A percentile compares a stretch with the other conserved stretches of the same genome.
These are phyloP conservation scores for Saprolegnia parasitica DNA, from an alignment of 352 stramenopile species.

Conservation along the genomic window DNA sequence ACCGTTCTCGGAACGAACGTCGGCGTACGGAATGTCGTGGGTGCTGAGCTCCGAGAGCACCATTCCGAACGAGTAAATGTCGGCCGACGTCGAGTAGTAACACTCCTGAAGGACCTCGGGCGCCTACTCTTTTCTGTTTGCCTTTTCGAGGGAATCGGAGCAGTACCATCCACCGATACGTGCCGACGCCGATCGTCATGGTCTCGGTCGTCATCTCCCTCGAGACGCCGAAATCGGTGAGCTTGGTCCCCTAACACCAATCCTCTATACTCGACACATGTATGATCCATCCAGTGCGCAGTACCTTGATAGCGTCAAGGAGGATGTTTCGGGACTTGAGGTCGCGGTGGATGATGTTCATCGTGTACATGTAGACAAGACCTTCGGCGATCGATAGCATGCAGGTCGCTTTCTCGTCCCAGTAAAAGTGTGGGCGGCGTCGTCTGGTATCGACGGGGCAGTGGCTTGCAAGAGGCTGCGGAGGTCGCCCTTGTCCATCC, in stretches of 20 bases:
- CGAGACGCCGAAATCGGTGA: conserved; percentile 54
- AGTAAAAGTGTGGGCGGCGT: conserved; percentile 17
- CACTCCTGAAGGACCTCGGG: not conserved
- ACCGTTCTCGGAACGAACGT: no score
- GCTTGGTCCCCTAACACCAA: conserved; percentile 34
- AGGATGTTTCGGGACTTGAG: conserved; percentile 27
- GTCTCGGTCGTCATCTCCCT: conserved; percentile 14
- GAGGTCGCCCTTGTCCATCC: conserved; percentile 28
- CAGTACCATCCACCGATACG: conserved; percentile 27
- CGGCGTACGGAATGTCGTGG: no score
- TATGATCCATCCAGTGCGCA: not conserved
- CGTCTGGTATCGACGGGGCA: no score
- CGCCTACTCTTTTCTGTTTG: not conserved
- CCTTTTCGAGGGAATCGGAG: not conserved
- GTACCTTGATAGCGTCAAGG: conserved; percentile 17
- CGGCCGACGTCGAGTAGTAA: no score
- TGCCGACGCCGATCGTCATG: conserved; percentile 26
- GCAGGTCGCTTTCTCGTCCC: conserved; percentile 7
- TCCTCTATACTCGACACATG: not conserved
- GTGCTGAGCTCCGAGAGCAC: no score
- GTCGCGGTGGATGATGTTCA: conserved; percentile 28
- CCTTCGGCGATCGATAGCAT: conserved; percentile 23
- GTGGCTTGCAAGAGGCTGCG: conserved; percentile 18
- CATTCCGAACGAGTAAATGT: no score
- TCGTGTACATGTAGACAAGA: conserved; percentile 24